Evolutionary conservation across 2,329 filamentous ascomycete genomes (phyloP).

Genomic region (Neonectria magnoliae): DNA sequence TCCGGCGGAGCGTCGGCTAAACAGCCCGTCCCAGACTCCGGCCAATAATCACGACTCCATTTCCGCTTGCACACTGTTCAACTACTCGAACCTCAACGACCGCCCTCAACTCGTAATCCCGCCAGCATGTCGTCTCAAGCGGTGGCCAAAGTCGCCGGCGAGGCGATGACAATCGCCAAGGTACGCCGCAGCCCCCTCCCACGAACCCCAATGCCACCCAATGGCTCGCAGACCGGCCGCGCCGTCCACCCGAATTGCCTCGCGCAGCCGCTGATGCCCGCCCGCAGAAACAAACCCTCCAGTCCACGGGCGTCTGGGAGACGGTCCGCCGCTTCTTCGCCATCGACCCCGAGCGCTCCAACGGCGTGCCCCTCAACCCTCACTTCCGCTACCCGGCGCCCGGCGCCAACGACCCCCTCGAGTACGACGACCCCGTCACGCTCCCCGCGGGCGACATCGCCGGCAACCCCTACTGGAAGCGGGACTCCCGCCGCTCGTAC

Average conservation of each 20-base stretch:
- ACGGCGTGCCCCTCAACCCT: slow-evolving; percentile 91
- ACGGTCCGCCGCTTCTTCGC: slow-evolving; percentile 79
- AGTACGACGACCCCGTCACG: slow-evolving; percentile 61
- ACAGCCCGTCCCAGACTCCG: slow-evolving; percentile 21
- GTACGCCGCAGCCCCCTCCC: slow-evolving; percentile 52
- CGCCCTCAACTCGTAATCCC: slow-evolving; percentile 32
- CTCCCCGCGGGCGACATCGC: slow-evolving; percentile 62
- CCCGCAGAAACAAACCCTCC: slow-evolving; percentile 90
- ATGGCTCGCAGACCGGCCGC: slow-evolving; percentile 23
- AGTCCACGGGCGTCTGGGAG: slow-evolving; percentile 91
- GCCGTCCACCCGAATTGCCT: slow-evolving; percentile 31
- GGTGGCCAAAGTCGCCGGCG: slow-evolving; percentile 64
- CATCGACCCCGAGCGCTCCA: slow-evolving; percentile 88
- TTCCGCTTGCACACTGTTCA: slow-evolving; percentile 42
- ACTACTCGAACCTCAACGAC: slow-evolving; percentile 42
- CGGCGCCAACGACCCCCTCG: slow-evolving; percentile 52
- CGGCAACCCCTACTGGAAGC: slow-evolving; percentile 77
- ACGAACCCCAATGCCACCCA: slow-evolving; percentile 31
- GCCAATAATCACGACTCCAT: slow-evolving; percentile 44
- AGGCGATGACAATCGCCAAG: slow-evolving; percentile 66
- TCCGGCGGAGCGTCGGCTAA: slow-evolving; percentile 44
- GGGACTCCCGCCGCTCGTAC: slow-evolving; percentile 85
- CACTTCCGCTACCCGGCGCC: slow-evolving; percentile 86
- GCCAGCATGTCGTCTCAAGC: slow-evolving; percentile 70
- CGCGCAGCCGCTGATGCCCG: slow-evolving; percentile 20